Evolutionary conservation across 176 grass and related monocot genomes (phyloP).

Genomic region (Juncus effusus): DNA sequence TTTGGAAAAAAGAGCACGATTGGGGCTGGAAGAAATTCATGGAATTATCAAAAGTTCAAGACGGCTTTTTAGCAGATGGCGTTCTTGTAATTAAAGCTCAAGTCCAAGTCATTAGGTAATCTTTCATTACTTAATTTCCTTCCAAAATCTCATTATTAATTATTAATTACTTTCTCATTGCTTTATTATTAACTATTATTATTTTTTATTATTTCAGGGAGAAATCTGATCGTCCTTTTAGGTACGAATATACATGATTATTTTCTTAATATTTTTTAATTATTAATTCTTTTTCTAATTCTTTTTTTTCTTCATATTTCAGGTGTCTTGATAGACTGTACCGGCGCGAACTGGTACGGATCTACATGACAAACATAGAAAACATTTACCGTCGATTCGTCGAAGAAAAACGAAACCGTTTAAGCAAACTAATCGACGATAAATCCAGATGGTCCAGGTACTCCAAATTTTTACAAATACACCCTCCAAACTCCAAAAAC

Average conservation of each 20-base stretch:
- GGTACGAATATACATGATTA: background rate
- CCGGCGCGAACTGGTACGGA: conserved; percentile 83
- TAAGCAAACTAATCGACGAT: conserved; percentile 83
- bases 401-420: conserved; percentile 76
- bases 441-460: conserved; percentile 86
- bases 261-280: too few relatives aligned
- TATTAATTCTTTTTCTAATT: too few relatives aligned
- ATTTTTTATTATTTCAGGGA: conserved; percentile 56
- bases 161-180: too few relatives aligned
- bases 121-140: background rate
- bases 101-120: conserved; percentile 99
- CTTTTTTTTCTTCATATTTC: too few relatives aligned
- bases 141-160: conserved; percentile 20
- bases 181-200: conserved; percentile 16
- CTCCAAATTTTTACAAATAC: conserved; percentile 1
- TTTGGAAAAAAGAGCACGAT: conserved; percentile 99
- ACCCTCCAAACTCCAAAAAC: background rate
- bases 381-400: conserved; percentile 81
- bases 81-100: conserved; percentile 95
- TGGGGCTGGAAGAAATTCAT: conserved; percentile 99
- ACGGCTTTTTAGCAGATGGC: conserved; percentile 86
- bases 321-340: conserved; percentile 73
- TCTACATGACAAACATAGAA: conserved; percentile 91
- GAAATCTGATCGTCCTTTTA: conserved; percentile 84
- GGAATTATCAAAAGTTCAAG: conserved; percentile 90